Evolutionary conservation across 2,329 filamentous ascomycete species (phyloP), one percentile per base, ranked within the genome.

Genomic region (Diplodia corticola): DNA sequence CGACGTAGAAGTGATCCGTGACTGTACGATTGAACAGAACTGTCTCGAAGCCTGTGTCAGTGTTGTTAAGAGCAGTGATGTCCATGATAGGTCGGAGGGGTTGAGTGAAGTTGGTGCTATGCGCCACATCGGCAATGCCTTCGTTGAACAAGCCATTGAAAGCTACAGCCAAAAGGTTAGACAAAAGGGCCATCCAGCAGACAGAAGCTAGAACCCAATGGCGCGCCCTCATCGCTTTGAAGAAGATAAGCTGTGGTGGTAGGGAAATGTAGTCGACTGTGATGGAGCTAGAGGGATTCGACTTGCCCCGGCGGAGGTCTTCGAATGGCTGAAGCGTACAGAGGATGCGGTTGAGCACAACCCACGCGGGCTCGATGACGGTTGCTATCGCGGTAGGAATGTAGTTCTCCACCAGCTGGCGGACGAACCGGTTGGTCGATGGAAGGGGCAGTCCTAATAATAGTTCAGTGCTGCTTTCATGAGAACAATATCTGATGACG

Each of bases 321-420:
- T 83, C 78, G 20, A 86, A 83, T 0, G 86, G 86, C 33, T 86
- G 82, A 0, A 89, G 68, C 9, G 87, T 71, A 48, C 84, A 87
- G 0, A 87, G 69, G 0, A 84, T 64, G 0, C 86, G 78, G 49
- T 86, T 88, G 0, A 89, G 66, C 0, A 88, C 70, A 0, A 86
- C 74, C 82, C 86, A 87, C 1, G 85, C 78, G 0, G 86, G 86
- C 40, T 89, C 86, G 0, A 88, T 76, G 0, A 87, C 63, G 0
- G 86, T 88, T 0, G 85, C 83, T 3, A 88, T 75, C 0, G 80
- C 76, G 0, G 84, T 87, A 0, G 86, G 86, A 0, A 88, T 73
- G 57, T 87, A 88, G 53, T 80, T 82, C 51, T 80, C 75, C 0
- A 83, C 20, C 0, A 83, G 53, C 37, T 83, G 78, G 15, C 76